Evolutionary conservation across 1,139 yeast species (phyloP).

Genomic region (Candida sanyaensis): DNA sequence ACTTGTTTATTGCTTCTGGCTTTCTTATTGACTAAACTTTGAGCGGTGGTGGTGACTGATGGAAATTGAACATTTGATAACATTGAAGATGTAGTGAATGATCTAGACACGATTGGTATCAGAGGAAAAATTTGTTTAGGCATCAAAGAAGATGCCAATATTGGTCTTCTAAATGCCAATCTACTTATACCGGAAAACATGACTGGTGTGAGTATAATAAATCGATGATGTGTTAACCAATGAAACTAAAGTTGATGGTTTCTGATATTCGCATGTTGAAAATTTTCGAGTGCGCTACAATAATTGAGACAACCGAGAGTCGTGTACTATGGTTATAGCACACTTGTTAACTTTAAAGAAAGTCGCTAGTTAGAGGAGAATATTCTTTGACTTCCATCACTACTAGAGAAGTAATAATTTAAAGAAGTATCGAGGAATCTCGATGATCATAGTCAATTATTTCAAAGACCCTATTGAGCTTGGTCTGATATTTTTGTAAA

Average conservation of each 20-base stretch:
- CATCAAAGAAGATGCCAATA: neutral
- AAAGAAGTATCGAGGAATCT: too few relatives aligned
- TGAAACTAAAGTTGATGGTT: neutral
- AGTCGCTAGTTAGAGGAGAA: too few relatives aligned
- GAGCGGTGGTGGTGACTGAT: neutral
- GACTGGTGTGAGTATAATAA: neutral
- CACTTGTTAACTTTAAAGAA: too few relatives aligned
- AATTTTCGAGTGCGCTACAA: neutral
- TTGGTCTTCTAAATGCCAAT: neutral
- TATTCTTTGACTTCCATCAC: too few relatives aligned
- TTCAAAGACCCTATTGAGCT: too few relatives aligned
- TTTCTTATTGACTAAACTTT: neutral
- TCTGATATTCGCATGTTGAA: slow-evolving; percentile 4
- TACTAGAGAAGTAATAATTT: too few relatives aligned
- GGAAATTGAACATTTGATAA: neutral
- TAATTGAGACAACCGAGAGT: neutral
- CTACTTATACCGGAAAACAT: slow-evolving; percentile 5
- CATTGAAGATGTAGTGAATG: slow-evolving; percentile 1
- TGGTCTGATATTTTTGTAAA: too few relatives aligned
- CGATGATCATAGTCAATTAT: too few relatives aligned
- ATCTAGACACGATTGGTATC: neutral
- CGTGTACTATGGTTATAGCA: neutral
- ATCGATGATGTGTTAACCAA: neutral
- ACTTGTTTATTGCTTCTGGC: neutral
- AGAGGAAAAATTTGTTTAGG: neutral